A percentile compares a stretch with the other conserved stretches of the same genome.
Conservation (phyloP, 2,329 filamentous ascomycete genomes). For the Sporothrix euskadiensis region DNA sequence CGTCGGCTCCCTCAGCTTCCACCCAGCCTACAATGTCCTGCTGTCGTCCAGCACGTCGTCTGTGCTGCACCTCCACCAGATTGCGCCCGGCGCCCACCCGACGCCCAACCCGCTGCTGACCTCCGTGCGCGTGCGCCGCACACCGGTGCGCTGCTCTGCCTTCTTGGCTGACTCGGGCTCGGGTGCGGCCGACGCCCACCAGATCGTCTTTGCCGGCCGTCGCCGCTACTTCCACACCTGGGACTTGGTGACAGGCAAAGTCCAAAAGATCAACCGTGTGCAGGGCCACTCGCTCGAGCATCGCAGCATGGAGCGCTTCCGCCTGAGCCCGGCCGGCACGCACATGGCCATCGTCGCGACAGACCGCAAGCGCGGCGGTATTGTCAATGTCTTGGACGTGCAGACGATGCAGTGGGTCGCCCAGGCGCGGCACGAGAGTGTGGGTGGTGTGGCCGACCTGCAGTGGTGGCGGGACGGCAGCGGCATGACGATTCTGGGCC, state of each 20-base stretch:
- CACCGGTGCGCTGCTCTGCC: slow-evolving; percentile 78
- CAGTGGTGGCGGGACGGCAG: slow-evolving; percentile 86
- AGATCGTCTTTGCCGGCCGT: slow-evolving; percentile 85
- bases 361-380: slow-evolving; percentile 79
- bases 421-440: slow-evolving; percentile 77
- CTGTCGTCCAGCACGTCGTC: slow-evolving; percentile 86
- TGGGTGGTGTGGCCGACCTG: slow-evolving; percentile 84
- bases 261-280: slow-evolving; percentile 79
- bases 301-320: slow-evolving; percentile 87
- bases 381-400: slow-evolving; percentile 81
- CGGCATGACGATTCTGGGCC: slow-evolving; percentile 79
- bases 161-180: slow-evolving; percentile 67
- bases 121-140: slow-evolving; percentile 80
- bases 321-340: slow-evolving; percentile 78
- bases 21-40: slow-evolving; percentile 83
- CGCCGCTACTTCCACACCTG: slow-evolving; percentile 92
- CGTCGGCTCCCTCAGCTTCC: slow-evolving; percentile 83
- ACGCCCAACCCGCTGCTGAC: slow-evolving; percentile 87
- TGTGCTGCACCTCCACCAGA: slow-evolving; percentile 84
- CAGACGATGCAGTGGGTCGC: slow-evolving; percentile 83
- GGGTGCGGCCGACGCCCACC: slow-evolving; percentile 46
- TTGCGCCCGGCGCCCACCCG: slow-evolving; percentile 71
- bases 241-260: slow-evolving; percentile 77
- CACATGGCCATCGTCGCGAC: slow-evolving; percentile 83
- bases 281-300: slow-evolving; percentile 79